phyloP scores from a whole-genome alignment of 2,329 filamentous ascomycete genomes.

The Gremmenia infestans region DNA sequence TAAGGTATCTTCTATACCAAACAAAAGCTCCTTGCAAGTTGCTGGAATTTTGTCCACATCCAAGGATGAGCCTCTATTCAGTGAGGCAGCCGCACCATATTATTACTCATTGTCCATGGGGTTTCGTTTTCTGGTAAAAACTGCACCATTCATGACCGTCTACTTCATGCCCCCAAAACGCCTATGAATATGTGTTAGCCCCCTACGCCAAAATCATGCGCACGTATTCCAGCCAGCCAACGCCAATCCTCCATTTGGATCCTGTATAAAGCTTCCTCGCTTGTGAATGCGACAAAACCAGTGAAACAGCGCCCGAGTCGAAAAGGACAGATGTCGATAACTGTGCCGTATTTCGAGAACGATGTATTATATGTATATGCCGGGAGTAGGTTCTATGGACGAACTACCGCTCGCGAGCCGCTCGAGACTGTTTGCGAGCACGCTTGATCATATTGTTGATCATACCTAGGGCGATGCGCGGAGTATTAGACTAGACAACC shows the following conservation, averaged over 20 bases:
- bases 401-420: constrained; percentile 13
- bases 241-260: background rate
- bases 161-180: background rate
- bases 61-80: too few relatives aligned
- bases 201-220: constrained; percentile 3
- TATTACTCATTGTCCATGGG: too few relatives aligned
- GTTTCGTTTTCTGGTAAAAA: background rate
- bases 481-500: constrained; percentile 15
- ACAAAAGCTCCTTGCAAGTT: background rate
- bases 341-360: background rate
- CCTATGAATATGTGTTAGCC: background rate
- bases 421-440: background rate
- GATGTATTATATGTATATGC: background rate
- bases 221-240: background rate
- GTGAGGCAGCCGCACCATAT: too few relatives aligned
- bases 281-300: background rate
- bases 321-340: background rate
- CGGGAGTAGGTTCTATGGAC: constrained; percentile 7
- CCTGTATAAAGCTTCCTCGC: background rate
- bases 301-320: background rate
- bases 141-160: background rate
- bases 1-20: background rate
- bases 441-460: background rate
- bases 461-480: constrained; percentile 17
- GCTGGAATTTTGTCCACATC: background rate